Conservation (phyloP, 805 yeast genomes). For the Sugiyamaella americana region DNA sequence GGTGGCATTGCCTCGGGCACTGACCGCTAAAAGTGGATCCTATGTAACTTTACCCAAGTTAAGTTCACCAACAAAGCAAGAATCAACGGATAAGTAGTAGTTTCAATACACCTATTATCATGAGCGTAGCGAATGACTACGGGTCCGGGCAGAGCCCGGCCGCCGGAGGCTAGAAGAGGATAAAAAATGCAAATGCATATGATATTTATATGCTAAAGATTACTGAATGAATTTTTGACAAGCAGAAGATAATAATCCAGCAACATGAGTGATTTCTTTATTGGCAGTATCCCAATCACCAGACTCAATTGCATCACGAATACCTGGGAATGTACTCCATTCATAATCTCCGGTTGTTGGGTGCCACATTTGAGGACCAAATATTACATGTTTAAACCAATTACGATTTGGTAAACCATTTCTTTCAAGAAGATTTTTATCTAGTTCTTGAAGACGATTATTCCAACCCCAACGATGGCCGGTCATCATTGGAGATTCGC, state of each 20-base stretch:
- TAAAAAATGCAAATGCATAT: no score
- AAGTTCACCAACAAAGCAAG: no score
- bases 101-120: no score
- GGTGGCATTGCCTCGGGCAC: no score
- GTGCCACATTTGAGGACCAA: conserved; percentile 61
- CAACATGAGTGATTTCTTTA: background rate
- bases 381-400: conserved; percentile 61
- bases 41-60: no score
- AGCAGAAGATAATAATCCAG: background rate
- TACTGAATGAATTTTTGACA: background rate
- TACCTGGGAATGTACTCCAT: conserved; percentile 68
- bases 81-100: no score
- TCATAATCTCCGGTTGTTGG: conserved; percentile 42
- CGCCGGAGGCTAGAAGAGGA: no score
- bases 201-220: no score
- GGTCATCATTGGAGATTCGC: conserved; percentile 66
- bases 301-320: conserved; percentile 57
- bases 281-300: conserved; percentile 23
- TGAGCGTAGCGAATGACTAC: no score
- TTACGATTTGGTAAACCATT: conserved; percentile 45
- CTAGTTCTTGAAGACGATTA: conserved; percentile 51
- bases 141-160: no score
- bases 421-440: conserved; percentile 44
- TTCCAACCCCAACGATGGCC: conserved; percentile 79
- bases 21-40: no score